phyloP scores from a whole-genome alignment of 768 basidiomycete genomes.

The Naganishia vishniacii region DNA sequence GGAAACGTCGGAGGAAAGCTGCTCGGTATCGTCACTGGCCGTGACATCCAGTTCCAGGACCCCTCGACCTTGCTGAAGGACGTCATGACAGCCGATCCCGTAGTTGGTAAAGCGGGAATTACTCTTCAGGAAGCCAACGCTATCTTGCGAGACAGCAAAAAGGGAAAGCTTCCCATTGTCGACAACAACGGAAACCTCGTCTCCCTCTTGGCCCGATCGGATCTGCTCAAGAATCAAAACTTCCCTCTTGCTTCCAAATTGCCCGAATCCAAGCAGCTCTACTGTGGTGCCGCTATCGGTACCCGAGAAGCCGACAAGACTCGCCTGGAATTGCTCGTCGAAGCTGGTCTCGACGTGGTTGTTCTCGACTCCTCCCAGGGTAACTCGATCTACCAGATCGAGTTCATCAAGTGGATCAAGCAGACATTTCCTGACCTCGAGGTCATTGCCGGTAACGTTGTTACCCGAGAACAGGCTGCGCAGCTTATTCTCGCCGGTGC shows the following conservation, averaged over 20 bases:
- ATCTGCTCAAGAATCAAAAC: conserved; percentile 93
- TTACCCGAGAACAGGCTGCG: conserved; percentile 95
- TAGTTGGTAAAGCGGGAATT: conserved; percentile 81
- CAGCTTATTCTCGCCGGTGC: conserved; percentile 88
- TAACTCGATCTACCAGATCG: conserved; percentile 85
- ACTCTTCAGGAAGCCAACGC: conserved; percentile 86
- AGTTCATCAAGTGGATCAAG: conserved; percentile 94
- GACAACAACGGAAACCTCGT: conserved; percentile 62
- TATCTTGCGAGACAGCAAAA: conserved; percentile 91
- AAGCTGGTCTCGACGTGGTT: conserved; percentile 92
- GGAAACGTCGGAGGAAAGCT: conserved; percentile 84
- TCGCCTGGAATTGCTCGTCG: conserved; percentile 74
- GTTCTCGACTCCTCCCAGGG: conserved; percentile 95
- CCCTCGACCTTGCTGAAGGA: conserved; percentile 61
- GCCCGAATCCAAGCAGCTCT: conserved; percentile 85
- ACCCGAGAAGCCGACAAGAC: conserved; percentile 84
- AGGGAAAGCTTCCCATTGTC: conserved; percentile 90
- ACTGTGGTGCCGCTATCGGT: conserved; percentile 91
- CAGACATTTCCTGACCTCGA: conserved; percentile 74
- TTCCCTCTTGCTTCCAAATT: conserved; percentile 92
- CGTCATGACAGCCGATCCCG: conserved; percentile 83
- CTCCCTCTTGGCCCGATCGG: conserved; percentile 88
- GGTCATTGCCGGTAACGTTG: conserved; percentile 94
- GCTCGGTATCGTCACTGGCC: conserved; percentile 89
- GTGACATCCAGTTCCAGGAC: conserved; percentile 89